A percentile compares a stretch with the other conserved stretches of the same genome.
Evolutionary conservation across 345 rosid species (phyloP).

Genomic region (Jatropha curcas): DNA sequence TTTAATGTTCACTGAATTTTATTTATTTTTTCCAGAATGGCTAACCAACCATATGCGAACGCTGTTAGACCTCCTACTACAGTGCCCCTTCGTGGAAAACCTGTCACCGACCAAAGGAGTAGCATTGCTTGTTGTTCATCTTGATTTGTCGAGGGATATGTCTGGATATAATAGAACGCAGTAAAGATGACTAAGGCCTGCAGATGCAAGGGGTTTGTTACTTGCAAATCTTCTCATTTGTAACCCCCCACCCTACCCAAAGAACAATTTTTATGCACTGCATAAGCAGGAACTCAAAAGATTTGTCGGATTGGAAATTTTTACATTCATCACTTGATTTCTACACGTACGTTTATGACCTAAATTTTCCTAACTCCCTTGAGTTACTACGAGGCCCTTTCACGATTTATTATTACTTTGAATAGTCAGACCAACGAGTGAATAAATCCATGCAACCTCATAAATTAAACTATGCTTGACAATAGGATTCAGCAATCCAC

Average conservation of each 20-base stretch:
- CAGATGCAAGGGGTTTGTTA: neutral
- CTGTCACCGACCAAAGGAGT: conserved; percentile 77
- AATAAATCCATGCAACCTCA: too few relatives aligned
- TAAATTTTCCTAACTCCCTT: neutral
- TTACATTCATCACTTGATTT: neutral
- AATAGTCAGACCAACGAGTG: neutral
- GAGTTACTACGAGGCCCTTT: neutral
- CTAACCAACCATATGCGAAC: conserved; percentile 71
- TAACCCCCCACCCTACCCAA: too few relatives aligned
- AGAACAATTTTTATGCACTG: neutral
- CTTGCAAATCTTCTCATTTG: neutral
- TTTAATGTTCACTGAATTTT: too few relatives aligned
- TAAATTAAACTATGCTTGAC: neutral
- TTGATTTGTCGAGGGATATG: conserved; percentile 18
- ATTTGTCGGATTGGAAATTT: neutral
- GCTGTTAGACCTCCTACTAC: conserved; percentile 71
- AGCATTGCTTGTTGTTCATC: conserved; percentile 85
- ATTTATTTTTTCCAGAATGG: conserved; percentile 75
- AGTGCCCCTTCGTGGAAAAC: conserved; percentile 90
- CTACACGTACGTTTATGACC: too few relatives aligned
- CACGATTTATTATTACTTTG: neutral
- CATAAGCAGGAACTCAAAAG: neutral
- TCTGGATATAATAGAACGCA: neutral
- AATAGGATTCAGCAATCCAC: too few relatives aligned
- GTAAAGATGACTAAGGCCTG: neutral